Conservation (phyloP, 2,329 filamentous ascomycete genomes). For the Trichoderma breve region DNA sequence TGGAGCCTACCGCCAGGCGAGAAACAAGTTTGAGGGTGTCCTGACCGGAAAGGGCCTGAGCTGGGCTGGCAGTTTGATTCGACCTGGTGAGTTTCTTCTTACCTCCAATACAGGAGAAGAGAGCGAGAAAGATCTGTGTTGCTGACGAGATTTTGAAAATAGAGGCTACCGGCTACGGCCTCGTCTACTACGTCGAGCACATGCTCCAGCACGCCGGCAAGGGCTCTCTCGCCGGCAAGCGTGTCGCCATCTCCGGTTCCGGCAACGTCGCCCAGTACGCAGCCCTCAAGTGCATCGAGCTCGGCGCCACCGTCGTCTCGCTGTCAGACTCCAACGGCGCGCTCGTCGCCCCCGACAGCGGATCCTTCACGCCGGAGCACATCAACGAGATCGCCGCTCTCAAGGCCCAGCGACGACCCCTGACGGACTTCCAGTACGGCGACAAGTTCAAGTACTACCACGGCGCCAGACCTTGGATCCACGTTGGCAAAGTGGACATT, state of each 20-base stretch:
- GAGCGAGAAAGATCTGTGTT: neutral
- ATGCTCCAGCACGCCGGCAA: slow-evolving; percentile 91
- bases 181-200: slow-evolving; percentile 94
- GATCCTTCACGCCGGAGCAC: slow-evolving; percentile 74
- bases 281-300: slow-evolving; percentile 92
- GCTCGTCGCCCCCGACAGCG: slow-evolving; percentile 69
- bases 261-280: slow-evolving; percentile 98
- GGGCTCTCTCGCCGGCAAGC: slow-evolving; percentile 85
- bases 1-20: slow-evolving; percentile 84
- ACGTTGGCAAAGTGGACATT: slow-evolving; percentile 86
- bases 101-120: neutral
- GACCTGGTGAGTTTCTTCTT: slow-evolving; percentile 54
- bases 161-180: slow-evolving; percentile 94
- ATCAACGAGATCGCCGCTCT: slow-evolving; percentile 75
- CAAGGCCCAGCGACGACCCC: slow-evolving; percentile 82
- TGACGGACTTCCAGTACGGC: slow-evolving; percentile 66
- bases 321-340: slow-evolving; percentile 89
- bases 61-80: slow-evolving; percentile 93
- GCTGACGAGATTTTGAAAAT: neutral
- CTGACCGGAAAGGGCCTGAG: slow-evolving; percentile 90
- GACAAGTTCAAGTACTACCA: slow-evolving; percentile 80
- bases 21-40: slow-evolving; percentile 92
- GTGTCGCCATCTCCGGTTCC: slow-evolving; percentile 91
- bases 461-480: slow-evolving; percentile 85
- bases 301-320: slow-evolving; percentile 87